Conservation (phyloP, 176 grass and related monocot genomes). For the Thalia dealbata region DNA sequence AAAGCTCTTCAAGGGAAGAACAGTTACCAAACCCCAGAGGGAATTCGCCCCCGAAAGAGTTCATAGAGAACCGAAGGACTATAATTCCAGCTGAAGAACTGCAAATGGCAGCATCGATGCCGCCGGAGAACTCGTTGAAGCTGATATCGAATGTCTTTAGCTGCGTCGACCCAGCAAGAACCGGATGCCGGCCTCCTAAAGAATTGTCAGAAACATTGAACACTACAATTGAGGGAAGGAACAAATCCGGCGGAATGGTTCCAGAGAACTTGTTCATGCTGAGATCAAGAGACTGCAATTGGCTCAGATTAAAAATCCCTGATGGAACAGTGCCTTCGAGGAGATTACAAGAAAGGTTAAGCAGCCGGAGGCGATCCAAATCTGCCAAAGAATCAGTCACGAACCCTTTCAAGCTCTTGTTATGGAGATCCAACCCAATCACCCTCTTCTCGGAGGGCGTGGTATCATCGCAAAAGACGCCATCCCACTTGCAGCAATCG, state of each 20-base stretch:
- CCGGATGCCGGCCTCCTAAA: conserved; percentile 45
- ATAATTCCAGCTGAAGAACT: conserved; percentile 40
- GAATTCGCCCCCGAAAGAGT: conserved; percentile 47
- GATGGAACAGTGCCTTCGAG: conserved; percentile 42
- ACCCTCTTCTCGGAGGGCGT: conserved; percentile 21
- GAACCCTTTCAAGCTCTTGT: conserved; percentile 45
- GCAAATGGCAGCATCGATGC: conserved; percentile 53
- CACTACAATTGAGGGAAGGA: conserved; percentile 45
- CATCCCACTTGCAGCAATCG: conserved; percentile 56
- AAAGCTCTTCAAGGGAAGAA: conserved; percentile 52
- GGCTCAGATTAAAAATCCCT: conserved; percentile 37
- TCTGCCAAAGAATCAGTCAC: conserved; percentile 40
- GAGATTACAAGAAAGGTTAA: conserved; percentile 56
- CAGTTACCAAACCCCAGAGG: conserved; percentile 76
- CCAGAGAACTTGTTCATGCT: conserved; percentile 52
- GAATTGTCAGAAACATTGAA: conserved; percentile 80
- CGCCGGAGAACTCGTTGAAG: conserved; percentile 52
- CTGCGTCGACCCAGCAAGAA: conserved; percentile 29
- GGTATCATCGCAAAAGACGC: conserved; percentile 39
- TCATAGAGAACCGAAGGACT: conserved; percentile 54
- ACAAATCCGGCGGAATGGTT: conserved; percentile 32
- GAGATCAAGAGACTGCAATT: conserved; percentile 54
- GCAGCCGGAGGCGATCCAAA: conserved; percentile 57
- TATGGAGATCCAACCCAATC: conserved; percentile 58
- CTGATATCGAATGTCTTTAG: conserved; percentile 50